Conservation (phyloP, 139 green algal species). For the Micractinium sp. region DNA sequence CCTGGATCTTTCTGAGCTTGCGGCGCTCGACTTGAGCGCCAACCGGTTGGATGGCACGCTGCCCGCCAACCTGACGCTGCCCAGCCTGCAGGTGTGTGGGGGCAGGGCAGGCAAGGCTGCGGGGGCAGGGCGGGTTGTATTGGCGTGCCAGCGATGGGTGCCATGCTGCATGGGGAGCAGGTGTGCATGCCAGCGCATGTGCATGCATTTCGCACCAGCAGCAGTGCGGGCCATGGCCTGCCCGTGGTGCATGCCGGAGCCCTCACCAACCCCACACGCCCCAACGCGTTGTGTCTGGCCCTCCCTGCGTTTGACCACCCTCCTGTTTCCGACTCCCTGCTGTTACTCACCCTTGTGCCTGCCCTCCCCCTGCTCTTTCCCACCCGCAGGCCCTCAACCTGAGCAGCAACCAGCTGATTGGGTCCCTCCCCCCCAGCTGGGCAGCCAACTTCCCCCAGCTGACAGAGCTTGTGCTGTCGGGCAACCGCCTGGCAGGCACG, state of each 20-base stretch:
- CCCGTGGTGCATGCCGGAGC: neutral
- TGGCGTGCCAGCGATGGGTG: too few species aligned
- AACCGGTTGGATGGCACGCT: conserved; percentile 14
- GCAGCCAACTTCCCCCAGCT: neutral
- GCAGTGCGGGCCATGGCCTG: neutral
- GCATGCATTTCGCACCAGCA: too few species aligned
- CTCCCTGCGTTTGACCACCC: too few species aligned
- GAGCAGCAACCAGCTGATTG: conserved; percentile 16
- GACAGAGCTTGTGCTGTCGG: neutral
- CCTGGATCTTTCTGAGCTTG: neutral
- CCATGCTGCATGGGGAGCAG: too few species aligned
- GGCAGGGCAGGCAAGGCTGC: too few species aligned
- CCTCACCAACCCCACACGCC: too few species aligned
- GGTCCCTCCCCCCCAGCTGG: conserved; percentile 9
- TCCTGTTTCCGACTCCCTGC: neutral
- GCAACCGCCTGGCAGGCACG: conserved; percentile 28
- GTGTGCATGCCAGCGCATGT: too few species aligned
- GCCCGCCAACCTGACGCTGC: conserved; percentile 13
- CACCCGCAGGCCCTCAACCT: neutral
- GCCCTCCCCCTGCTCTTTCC: neutral
- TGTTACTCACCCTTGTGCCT: neutral
- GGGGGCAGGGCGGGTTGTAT: too few species aligned
- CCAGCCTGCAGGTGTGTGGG: neutral
- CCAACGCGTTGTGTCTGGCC: too few species aligned
- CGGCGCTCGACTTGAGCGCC: neutral